These are phyloP conservation scores for Rhodotorula sp. DNA, from an alignment of 1,284 basidiomycete genomes.

Conservation along the genomic window DNA sequence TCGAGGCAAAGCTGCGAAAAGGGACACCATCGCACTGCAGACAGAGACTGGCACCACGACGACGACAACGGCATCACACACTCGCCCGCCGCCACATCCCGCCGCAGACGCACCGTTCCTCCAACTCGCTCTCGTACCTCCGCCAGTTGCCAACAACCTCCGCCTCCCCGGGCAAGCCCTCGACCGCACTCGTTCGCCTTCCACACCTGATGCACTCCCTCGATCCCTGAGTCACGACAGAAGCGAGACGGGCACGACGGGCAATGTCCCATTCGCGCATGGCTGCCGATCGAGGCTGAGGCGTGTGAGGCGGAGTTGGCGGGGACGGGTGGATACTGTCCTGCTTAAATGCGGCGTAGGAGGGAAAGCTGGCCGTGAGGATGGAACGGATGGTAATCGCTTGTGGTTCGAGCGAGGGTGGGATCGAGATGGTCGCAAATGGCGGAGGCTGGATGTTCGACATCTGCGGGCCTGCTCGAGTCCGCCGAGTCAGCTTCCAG, in stretches of 20 bases:
- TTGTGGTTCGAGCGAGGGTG: neutral
- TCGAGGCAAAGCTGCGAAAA: neutral
- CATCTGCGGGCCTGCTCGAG: neutral
- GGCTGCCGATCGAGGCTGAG: neutral
- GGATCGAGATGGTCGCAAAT: slow-evolving; percentile 4
- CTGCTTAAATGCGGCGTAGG: neutral
- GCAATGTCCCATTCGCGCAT: slow-evolving; percentile 1
- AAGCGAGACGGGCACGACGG: neutral
- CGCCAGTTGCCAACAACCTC: slow-evolving; percentile 3
- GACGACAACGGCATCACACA: neutral
- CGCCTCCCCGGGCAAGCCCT: neutral
- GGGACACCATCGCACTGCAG: too few species aligned
- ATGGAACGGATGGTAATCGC: neutral
- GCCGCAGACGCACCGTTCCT: slow-evolving; percentile 22
- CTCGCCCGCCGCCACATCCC: slow-evolving; percentile 12
- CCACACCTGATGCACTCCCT: slow-evolving; percentile 16
- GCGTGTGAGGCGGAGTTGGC: slow-evolving; percentile 4
- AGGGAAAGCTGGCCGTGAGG: neutral
- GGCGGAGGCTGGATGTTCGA: neutral
- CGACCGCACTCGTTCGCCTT: neutral
- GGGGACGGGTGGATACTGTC: neutral
- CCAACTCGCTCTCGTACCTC: slow-evolving; percentile 10
- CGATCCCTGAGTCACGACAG: too few species aligned
- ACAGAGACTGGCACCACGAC: too few species aligned
- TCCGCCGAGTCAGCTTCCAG: too few species aligned